A percentile compares a stretch with the other conserved stretches of the same genome.
Conservation (phyloP, 75 land plant genomes). For the Sequoiadendron giganteum region DNA sequence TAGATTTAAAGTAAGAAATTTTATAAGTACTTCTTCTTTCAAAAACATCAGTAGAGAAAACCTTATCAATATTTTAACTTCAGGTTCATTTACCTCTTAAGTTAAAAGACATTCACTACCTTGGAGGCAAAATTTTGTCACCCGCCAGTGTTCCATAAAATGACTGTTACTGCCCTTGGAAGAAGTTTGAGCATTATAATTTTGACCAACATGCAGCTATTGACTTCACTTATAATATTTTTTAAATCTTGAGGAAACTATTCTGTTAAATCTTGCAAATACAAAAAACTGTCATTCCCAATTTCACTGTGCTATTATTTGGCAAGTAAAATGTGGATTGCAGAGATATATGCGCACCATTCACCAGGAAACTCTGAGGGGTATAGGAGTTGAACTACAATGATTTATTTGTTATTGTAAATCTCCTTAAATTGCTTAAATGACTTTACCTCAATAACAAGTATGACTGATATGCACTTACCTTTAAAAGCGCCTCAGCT, state of each 20-base stretch:
- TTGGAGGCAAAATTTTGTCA: neutral
- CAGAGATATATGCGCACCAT: no score
- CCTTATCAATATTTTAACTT: neutral
- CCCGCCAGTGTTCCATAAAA: neutral
- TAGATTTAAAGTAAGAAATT: no score
- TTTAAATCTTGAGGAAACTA: neutral
- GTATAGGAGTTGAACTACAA: no score
- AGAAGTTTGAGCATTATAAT: neutral
- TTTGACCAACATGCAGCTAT: no score
- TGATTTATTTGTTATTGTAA: no score
- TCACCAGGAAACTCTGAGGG: no score
- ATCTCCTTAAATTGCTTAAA: no score
- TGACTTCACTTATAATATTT: neutral
- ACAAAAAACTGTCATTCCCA: no score
- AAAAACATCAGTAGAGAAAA: neutral
- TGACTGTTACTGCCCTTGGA: neutral
- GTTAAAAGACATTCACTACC: neutral
- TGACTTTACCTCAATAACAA: neutral
- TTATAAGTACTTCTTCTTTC: neutral
- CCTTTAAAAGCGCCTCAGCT: slow-evolving; percentile 98
- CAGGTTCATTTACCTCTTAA: no score
- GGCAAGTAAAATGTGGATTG: no score
- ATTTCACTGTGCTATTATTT: no score
- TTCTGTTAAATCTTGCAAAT: no score
- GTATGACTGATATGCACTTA: neutral